These are phyloP conservation scores for Acanthamoeba triangularis DNA, from an alignment of 208 protist species.

Conservation along the genomic window DNA sequence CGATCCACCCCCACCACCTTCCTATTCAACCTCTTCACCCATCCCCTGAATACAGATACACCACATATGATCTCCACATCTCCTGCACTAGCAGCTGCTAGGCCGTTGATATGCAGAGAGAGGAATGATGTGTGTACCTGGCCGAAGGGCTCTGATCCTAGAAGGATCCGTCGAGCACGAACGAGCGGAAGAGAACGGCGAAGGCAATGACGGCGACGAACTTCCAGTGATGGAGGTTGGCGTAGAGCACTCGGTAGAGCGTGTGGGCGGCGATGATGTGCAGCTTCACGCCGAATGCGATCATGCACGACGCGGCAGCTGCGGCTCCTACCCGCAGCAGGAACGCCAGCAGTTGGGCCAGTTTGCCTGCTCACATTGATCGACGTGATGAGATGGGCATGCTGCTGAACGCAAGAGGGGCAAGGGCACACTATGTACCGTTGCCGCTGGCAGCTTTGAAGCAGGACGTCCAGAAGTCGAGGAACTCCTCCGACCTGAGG, in stretches of 20 bases:
- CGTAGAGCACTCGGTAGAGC: slow-evolving; percentile 47
- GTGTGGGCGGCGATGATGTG: slow-evolving; percentile 44
- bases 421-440: neutral
- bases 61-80: too few species aligned
- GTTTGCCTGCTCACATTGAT: neutral
- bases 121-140: neutral
- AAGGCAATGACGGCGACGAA: slow-evolving; percentile 25
- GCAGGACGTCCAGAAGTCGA: slow-evolving; percentile 35
- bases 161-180: neutral
- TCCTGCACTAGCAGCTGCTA: too few species aligned
- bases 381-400: neutral
- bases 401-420: neutral
- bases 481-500: slow-evolving; percentile 35
- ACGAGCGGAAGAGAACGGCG: slow-evolving; percentile 45
- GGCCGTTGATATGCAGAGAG: too few species aligned
- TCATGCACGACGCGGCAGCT: neutral
- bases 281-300: slow-evolving; percentile 59
- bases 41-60: too few species aligned
- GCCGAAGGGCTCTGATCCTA: neutral
- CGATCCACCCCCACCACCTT: too few species aligned
- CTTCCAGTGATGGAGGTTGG: slow-evolving; percentile 55
- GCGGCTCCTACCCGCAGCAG: slow-evolving; percentile 14
- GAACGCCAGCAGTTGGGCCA: neutral
- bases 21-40: too few species aligned
- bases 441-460: slow-evolving; percentile 14